Conservation (phyloP, 352 stramenopile genomes). For the Phytophthora brassicae region DNA sequence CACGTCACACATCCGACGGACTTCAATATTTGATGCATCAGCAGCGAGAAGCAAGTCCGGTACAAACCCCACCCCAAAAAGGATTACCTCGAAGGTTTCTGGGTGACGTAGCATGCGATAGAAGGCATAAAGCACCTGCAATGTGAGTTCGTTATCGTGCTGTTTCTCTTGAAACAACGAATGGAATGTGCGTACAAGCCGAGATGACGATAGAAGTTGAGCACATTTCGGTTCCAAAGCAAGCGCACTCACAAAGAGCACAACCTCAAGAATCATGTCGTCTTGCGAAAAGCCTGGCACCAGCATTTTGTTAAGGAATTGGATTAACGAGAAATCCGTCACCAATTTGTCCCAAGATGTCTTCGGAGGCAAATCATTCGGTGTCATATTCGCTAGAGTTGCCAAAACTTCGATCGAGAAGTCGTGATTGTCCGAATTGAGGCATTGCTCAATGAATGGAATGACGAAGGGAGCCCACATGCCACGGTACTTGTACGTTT, state of each 20-base stretch:
- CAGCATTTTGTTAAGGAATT: conserved; percentile 92
- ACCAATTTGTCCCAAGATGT: conserved; percentile 90
- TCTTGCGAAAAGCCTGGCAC: conserved; percentile 92
- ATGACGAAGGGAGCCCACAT: conserved; percentile 93
- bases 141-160: conserved; percentile 83
- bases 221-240: conserved; percentile 86
- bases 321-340: conserved; percentile 80
- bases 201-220: conserved; percentile 70
- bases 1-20: conserved; percentile 85
- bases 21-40: conserved; percentile 78
- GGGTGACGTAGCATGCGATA: conserved; percentile 73
- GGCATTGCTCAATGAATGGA: conserved; percentile 84
- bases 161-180: conserved; percentile 86
- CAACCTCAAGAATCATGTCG: conserved; percentile 91
- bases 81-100: conserved; percentile 80
- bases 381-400: conserved; percentile 92
- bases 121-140: conserved; percentile 82
- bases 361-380: conserved; percentile 86
- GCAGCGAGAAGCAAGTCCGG: conserved; percentile 77
- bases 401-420: conserved; percentile 93
- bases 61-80: conserved; percentile 75
- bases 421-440: conserved; percentile 90
- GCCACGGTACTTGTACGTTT: conserved; percentile 90
- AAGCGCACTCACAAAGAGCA: conserved; percentile 83
- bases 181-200: conserved; percentile 74